Percentiles rank a stretch among this genome's conserved stretches.
Evolutionary conservation across 768 basidiomycete genomes (phyloP).

Genomic region (Exsudoporus frostii): DNA sequence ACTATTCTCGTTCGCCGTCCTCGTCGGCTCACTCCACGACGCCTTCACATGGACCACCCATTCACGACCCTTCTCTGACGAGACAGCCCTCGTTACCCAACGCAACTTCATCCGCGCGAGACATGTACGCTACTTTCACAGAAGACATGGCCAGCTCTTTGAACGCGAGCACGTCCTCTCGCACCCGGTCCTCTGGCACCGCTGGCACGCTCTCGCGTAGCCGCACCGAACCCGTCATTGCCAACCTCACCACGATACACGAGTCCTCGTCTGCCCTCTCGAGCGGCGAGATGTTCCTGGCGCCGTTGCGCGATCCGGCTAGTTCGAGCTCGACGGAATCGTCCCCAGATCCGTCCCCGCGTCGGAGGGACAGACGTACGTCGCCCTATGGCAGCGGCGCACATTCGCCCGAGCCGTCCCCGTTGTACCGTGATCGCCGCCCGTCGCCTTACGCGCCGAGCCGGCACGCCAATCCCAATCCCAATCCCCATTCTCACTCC

Average conservation of each 20-base stretch:
- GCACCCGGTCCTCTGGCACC: slow-evolving; percentile 8
- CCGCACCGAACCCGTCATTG: slow-evolving; percentile 29
- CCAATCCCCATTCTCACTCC: background rate
- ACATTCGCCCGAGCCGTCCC: slow-evolving; percentile 27
- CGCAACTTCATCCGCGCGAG: slow-evolving; percentile 15
- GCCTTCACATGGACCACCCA: slow-evolving; percentile 18
- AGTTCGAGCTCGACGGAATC: slow-evolving; percentile 16
- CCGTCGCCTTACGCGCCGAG: slow-evolving; percentile 19
- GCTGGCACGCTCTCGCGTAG: slow-evolving; percentile 20
- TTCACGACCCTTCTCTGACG: slow-evolving; percentile 18
- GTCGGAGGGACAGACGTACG: slow-evolving; percentile 21
- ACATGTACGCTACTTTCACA: slow-evolving; percentile 22
- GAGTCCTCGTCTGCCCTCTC: slow-evolving; percentile 20
- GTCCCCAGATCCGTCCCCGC: slow-evolving; percentile 29
- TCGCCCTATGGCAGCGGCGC: slow-evolving; percentile 18
- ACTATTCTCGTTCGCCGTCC: slow-evolving; percentile 27
- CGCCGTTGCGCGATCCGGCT: slow-evolving; percentile 19
- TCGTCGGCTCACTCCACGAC: slow-evolving; percentile 12
- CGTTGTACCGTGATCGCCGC: slow-evolving; percentile 26
- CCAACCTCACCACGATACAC: slow-evolving; percentile 27
- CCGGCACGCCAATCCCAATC: slow-evolving; percentile 2
- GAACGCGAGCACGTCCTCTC: slow-evolving; percentile 15
- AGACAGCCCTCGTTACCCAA: slow-evolving; percentile 29
- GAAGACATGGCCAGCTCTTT: slow-evolving; percentile 27
- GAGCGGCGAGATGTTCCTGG: slow-evolving; percentile 27